phyloP scores from a whole-genome alignment of 2,329 filamentous ascomycete genomes.

The Emericellopsis atlantica region DNA sequence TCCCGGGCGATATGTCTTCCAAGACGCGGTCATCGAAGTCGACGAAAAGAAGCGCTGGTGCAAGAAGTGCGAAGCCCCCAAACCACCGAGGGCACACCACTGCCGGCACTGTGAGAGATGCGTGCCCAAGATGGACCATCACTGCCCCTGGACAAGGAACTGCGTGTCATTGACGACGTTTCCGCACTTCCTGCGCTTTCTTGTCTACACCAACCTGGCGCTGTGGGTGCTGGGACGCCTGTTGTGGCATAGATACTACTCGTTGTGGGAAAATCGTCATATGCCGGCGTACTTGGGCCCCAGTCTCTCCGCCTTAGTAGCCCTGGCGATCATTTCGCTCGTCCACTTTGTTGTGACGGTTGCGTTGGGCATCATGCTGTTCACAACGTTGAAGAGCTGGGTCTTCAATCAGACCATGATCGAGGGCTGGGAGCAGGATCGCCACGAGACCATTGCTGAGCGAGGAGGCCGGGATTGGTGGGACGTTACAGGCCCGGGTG shows the following conservation, averaged over 20 bases:
- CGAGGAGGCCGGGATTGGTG: constrained; percentile 33
- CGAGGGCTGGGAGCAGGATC: constrained; percentile 62
- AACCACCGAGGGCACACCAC: constrained; percentile 70
- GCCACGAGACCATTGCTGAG: constrained; percentile 44
- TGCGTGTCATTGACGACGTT: constrained; percentile 75
- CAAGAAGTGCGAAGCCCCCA: constrained; percentile 60
- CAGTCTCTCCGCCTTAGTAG: constrained; percentile 40
- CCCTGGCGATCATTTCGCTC: constrained; percentile 48
- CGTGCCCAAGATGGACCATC: constrained; percentile 74
- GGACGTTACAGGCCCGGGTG: constrained; percentile 20
- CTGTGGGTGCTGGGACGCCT: constrained; percentile 50
- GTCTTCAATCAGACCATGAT: constrained; percentile 66
- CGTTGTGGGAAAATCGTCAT: constrained; percentile 52
- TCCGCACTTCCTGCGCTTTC: constrained; percentile 71
- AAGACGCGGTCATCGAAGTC: constrained; percentile 18
- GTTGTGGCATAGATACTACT: constrained; percentile 42
- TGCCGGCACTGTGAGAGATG: constrained; percentile 65
- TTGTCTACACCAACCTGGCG: constrained; percentile 53
- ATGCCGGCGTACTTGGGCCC: constrained; percentile 68
- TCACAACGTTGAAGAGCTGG: constrained; percentile 49
- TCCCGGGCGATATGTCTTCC: constrained; percentile 41
- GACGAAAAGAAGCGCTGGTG: constrained; percentile 47
- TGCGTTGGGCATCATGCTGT: constrained; percentile 50
- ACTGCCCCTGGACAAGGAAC: constrained; percentile 76
- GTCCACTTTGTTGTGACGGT: constrained; percentile 47